A percentile compares a stretch with the other conserved stretches of the same genome.
phyloP scores from a whole-genome alignment of 257 asterid species.

The Haberlea rhodopensis region DNA sequence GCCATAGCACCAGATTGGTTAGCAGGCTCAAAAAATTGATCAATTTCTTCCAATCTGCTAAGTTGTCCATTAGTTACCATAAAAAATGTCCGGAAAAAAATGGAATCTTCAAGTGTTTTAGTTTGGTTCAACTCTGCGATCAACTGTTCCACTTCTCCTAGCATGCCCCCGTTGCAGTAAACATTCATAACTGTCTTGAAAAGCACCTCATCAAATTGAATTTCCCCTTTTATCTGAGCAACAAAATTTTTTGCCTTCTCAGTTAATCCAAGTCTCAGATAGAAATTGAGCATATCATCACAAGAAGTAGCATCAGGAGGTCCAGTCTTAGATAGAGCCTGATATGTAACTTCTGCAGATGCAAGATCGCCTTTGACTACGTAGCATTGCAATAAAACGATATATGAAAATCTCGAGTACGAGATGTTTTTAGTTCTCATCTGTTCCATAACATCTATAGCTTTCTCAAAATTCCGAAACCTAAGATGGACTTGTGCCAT shows the following conservation, averaged over 20 bases:
- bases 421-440: constrained; percentile 61
- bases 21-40: constrained; percentile 33
- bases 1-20: constrained; percentile 45
- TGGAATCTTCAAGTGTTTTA: constrained; percentile 38
- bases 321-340: constrained; percentile 58
- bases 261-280: constrained; percentile 51
- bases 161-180: constrained; percentile 78
- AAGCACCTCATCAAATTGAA: constrained; percentile 74
- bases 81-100: constrained; percentile 41
- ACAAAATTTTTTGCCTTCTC: constrained; percentile 67
- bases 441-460: constrained; percentile 64
- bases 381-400: constrained; percentile 62
- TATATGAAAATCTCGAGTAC: constrained; percentile 63
- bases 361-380: constrained; percentile 59
- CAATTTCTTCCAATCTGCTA: constrained; percentile 30
- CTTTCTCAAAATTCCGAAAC: constrained; percentile 60
- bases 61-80: constrained; percentile 41
- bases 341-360: constrained; percentile 69
- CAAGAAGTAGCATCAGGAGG: constrained; percentile 60
- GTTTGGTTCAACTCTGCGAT: constrained; percentile 42
- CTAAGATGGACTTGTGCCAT: constrained; percentile 95
- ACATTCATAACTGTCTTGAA: constrained; percentile 58
- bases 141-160: constrained; percentile 53
- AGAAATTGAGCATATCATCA: constrained; percentile 61
- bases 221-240: constrained; percentile 50